Evolutionary conservation across 1,284 basidiomycete genomes (phyloP), one percentile per base, ranked within the genome.

Genomic region (Ustilago cynodontis): DNA sequence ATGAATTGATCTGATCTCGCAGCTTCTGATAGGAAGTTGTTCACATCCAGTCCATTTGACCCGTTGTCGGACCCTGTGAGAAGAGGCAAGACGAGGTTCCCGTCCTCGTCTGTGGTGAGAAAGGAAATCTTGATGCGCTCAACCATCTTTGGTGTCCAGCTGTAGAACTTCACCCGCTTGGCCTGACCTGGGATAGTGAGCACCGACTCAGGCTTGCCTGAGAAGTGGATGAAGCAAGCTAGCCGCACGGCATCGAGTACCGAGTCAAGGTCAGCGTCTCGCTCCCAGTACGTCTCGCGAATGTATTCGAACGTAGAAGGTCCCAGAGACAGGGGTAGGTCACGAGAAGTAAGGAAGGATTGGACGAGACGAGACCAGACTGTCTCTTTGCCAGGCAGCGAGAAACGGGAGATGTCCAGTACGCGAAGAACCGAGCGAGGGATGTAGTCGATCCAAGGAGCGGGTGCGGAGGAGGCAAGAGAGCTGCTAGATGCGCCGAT

Each of bases 241-340:
- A 82, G 60, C 11, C 70, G 73, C 0, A 82, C 64, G 2, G 65
- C 67, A n/a, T 82, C 78, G 13, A 77, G 64, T 0, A 77, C 58
- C 18, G 68, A 64, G 16, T 82, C 80, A 16, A 71, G 71, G 35
- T 76, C 73, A 11, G 80, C 67, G 35, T 80, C 73, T 14, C 65
- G 53, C 52, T 82, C 78, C 80, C 80, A 82, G 53, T 68, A 82
- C 2, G 77, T 64, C 41, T 78, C 71, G 1, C 78, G 68, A 11
- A 82, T 62, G 47, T 76, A 73, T 37, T 80, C 78, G 41, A 80
- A 75, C 0, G 79, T 68, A 0, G 73, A 75, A 22, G 76, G 76
- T 3, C 80, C 80, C 2, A 82, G 57, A 6, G 72, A 73, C 11
- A 82, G 39, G 1, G 65, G 69, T 1, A 76, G 54, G 1, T 54